Evolutionary conservation across 2,329 filamentous ascomycete species (phyloP), one percentile per base, ranked within the genome.

Genomic region (Fusarium redolens): DNA sequence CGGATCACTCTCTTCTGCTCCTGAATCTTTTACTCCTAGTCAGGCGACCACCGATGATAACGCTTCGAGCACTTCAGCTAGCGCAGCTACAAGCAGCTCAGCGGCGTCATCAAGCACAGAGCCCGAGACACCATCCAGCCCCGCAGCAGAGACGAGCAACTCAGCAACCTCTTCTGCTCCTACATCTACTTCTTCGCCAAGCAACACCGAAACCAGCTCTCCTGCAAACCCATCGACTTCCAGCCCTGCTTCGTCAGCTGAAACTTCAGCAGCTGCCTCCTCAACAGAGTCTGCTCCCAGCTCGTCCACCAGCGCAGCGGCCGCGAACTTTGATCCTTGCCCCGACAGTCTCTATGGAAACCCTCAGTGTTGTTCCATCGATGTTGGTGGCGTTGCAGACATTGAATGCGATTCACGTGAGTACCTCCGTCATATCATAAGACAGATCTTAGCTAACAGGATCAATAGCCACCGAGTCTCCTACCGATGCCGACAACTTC

Each of bases 1-100:
- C 13, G 33, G 9, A 2, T 0, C 50, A 38, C 20, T 22, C 2
- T 55, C 51, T 3, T 20, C 35, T 41, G 14, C 1, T 2, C 1
- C 51, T 1, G 5, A 17, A 2, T 1, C 18, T 0, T 41, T 35
- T 30, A n/a, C 18, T 1, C 20, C 35, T 4, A 41, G 22, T 0
- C 25, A 13, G 7, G 14, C 20, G 2, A 28, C 18, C 0, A 40
- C 51, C 2, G 2, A 10, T 22, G 35, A 28, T 3, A 3, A 37
- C 38, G 2, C 25, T 30, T 13, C 35, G 4, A 41, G 10, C 25
- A 40, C 50, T 3, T 38, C 50, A 3, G 22, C 18, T 7, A 40
- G 35, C 1, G 22, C 3, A 10, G 14, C 25, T 2, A 18, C 50
- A n/a, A 30, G 51, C 4, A 54, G 18, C 4, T 30, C 25, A 30